Evolutionary conservation across 495 filamentous ascomycete species (phyloP).

Genomic region (Daldinia caldariorum): DNA sequence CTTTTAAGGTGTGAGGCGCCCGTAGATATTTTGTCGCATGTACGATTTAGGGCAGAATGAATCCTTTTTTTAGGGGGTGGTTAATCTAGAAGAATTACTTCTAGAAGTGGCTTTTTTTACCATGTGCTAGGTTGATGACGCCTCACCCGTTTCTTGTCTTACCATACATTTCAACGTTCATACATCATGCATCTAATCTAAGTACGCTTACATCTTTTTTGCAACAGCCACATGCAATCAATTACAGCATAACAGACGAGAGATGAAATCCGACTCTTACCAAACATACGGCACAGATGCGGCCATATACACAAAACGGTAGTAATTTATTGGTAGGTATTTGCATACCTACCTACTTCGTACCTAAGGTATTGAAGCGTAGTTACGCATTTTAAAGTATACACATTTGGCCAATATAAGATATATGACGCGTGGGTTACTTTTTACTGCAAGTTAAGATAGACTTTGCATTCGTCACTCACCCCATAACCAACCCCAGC

Average conservation of each 20-base stretch:
- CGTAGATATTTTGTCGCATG: neutral
- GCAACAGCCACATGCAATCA: neutral
- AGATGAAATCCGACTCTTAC: neutral
- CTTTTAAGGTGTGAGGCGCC: slow-evolving; percentile 31
- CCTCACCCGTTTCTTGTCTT: neutral
- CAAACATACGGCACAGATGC: too few relatives aligned
- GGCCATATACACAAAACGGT: neutral
- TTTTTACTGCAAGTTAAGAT: slow-evolving; percentile 3
- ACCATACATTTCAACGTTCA: slow-evolving; percentile 1
- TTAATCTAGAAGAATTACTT: neutral
- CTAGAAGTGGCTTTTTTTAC: slow-evolving; percentile 2
- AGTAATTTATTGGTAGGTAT: neutral
- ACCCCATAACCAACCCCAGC: slow-evolving; percentile 19
- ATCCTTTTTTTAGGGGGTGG: neutral
- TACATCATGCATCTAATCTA: too few relatives aligned
- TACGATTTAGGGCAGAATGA: slow-evolving; percentile 1
- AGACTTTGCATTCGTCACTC: neutral
- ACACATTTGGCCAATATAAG: neutral
- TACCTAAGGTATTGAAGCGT: too few relatives aligned
- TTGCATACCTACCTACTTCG: too few relatives aligned
- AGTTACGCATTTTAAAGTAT: neutral
- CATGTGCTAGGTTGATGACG: neutral
- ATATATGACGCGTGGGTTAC: neutral
- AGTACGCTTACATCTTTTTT: too few relatives aligned
- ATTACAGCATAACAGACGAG: neutral